Base-by-base conservation (phyloP, 148 eudicot genomes). In the Rhododendron simsii region DNA sequence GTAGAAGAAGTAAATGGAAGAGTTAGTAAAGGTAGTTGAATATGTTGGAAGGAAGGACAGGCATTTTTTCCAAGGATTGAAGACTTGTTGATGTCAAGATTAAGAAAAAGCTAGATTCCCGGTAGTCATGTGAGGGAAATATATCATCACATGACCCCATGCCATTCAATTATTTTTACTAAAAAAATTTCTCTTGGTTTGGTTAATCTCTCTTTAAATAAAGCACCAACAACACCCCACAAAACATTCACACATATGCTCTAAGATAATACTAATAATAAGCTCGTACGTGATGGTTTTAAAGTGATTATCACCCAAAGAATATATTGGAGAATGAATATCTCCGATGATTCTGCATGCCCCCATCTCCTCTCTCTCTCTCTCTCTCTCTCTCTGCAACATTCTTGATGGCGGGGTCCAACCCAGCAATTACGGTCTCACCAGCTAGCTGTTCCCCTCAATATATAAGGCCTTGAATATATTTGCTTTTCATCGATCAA, bases 361-460 rank as follows among this genome's bases (percentile, higher is more conserved):
- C 37, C 75, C 16, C 15, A 18, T 85, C 81, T 84, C 86, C 71
- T 35, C 37, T 35, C 37, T 35, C 37, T 35, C 37, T 84, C 84
- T 73, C 75, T 65, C 50, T 81, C 63, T 85, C 78, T 75, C 78
- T 84, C 50, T 85, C n/a, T 86, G 84, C 86, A 87, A 89, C 89
- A 89, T 89, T 89, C 88, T 88, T 45, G 73, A 30, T 69, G 35
- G 82, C 21, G 83, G 85, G 87, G 88, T 59, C 90, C 90, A 76
- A 86, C 81, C 90, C 90, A 84, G 77, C 87, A 90, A 88, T 86
- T 90, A 84, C 53, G 89, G 83, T 87, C 87, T 84, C 86, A 45
- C 85, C 87, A 88, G 86, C 88, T 90, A 88, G 88, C 88, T 90
- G 91, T 88, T 90, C 85, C 91, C 91, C 91, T 87, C 89, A 45